Base-by-base conservation (phyloP, 352 stramenopile genomes). In the Globisporangium middletonii region DNA sequence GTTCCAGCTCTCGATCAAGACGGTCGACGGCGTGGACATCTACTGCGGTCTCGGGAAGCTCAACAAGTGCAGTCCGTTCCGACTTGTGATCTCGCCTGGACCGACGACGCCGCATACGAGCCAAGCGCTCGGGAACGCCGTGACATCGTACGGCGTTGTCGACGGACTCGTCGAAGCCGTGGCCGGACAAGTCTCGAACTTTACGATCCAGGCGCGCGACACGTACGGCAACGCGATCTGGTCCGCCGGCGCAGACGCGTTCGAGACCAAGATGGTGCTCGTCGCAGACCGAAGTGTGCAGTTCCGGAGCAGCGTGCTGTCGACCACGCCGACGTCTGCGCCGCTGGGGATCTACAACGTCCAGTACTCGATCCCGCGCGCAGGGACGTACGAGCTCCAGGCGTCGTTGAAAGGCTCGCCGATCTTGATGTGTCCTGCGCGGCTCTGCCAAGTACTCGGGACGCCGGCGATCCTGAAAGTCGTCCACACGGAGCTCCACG, bases 121-220 rank as follows among this genome's bases (percentile, higher is more conserved):
- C 44, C 90, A 98, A 67, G 89, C 87, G 15, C 76, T 97, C 26
- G 94, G 88, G 13, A 63, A 71, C 47, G 67, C 59, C 15, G 68
- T 67, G 4, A 71, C 77, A 0, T 75, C 68, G 0, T 89, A 87
- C 27, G 78, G 77, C 23, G 71, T 80, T 1, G 72, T 98, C 38
- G 87, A 98, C 59, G 82, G 76, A 28, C 63, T 98, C 27, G 68
- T 96, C 13, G 91, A 98, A 73, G 93, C 89, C 6, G 86, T 97
- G 7, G 93, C 94, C 13, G 96, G 96, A 5, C 79, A 92, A 12
- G 89, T 89, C 11, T 88, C 89, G 6, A 96, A 92, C 63, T 97
- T 99, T 63, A 95, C 88, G n/a, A 96, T 98, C 51, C 93, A 98
- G 63, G 82, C 95, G 2, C 95, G 96, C 38, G 96, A 99, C 67